Conservation (phyloP, 1,284 basidiomycete species). For the Ceratobasidium sp. region DNA sequence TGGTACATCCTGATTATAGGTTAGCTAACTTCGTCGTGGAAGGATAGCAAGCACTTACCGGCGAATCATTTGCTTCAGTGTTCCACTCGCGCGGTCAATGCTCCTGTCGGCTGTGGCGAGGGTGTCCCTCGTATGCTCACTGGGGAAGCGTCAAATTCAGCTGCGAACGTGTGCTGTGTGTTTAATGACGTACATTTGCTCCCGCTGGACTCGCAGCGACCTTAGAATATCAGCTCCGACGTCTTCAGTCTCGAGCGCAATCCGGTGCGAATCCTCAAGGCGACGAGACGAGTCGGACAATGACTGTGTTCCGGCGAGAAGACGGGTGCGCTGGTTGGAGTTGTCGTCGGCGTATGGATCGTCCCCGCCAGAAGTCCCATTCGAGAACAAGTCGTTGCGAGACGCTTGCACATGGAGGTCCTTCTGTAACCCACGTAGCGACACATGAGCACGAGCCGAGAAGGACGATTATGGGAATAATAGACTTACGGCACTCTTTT, state of each 20-base stretch:
- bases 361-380: constrained; percentile 65
- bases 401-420: constrained; percentile 51
- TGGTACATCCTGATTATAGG: constrained; percentile 42
- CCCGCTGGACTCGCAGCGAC: constrained; percentile 86
- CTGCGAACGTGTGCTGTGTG: not conserved
- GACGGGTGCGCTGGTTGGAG: constrained; percentile 71
- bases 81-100: constrained; percentile 62
- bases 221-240: constrained; percentile 92
- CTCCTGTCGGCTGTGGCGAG: constrained; percentile 65
- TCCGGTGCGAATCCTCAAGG: constrained; percentile 87
- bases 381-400: constrained; percentile 52
- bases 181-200: constrained; percentile 69
- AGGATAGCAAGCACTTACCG: constrained; percentile 52
- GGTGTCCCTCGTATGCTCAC: constrained; percentile 87
- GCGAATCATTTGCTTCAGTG: constrained; percentile 65
- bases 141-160: not conserved
- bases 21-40: not conserved
- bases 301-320: constrained; percentile 75
- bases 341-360: constrained; percentile 67
- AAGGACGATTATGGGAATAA: constrained; percentile 2
- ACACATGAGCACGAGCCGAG: constrained; percentile 15
- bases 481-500: constrained; percentile 66
- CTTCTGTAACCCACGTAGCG: constrained; percentile 47
- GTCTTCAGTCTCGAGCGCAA: constrained; percentile 96
- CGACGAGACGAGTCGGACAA: constrained; percentile 82